Evolutionary conservation across 805 yeast species (phyloP).

Genomic region (Yamadazyma philogaea): DNA sequence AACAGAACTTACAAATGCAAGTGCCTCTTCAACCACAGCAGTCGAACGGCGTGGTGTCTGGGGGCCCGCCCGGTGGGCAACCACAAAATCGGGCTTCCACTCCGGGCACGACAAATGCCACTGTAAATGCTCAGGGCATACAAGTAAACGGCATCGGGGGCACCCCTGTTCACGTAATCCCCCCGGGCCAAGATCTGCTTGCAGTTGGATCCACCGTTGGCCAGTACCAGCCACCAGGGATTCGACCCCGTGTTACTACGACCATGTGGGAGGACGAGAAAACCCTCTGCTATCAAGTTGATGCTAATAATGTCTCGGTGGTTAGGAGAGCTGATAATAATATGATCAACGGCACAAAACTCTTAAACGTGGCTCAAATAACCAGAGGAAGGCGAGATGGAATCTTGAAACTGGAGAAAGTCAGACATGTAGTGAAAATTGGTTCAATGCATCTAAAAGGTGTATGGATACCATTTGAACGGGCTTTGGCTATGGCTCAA

Average conservation of each 20-base stretch:
- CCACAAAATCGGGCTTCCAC: background rate
- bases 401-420: conserved; percentile 70
- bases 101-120: background rate
- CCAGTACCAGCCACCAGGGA: conserved; percentile 45
- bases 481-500: conserved; percentile 79
- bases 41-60: background rate
- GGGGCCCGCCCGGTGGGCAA: background rate
- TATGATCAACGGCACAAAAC: conserved; percentile 82
- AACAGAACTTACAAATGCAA: conserved; percentile 1
- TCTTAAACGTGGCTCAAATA: conserved; percentile 81
- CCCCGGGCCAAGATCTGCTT: background rate
- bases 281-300: conserved; percentile 81
- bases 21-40: conserved; percentile 3
- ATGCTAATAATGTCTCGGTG: conserved; percentile 75
- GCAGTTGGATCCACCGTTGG: conserved; percentile 26
- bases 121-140: background rate
- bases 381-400: conserved; percentile 88
- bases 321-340: conserved; percentile 82
- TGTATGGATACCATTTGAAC: conserved; percentile 85
- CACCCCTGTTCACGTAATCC: background rate
- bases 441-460: conserved; percentile 89
- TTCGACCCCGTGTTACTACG: conserved; percentile 68
- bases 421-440: conserved; percentile 76
- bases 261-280: conserved; percentile 92
- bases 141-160: background rate